Evolutionary conservation across 805 yeast species (phyloP).

Genomic region (Priceomyces medius): DNA sequence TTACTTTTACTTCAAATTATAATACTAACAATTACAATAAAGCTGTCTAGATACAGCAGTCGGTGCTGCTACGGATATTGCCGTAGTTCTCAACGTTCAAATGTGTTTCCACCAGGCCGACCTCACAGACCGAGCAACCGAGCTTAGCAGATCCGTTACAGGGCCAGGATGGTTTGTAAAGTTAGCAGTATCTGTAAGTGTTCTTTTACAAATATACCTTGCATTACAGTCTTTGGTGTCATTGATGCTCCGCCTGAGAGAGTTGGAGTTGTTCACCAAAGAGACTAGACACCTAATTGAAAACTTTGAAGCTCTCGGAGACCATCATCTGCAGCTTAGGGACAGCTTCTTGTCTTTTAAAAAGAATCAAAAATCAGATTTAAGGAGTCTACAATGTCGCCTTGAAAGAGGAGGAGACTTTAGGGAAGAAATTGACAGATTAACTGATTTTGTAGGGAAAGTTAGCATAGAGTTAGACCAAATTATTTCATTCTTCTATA

Average conservation of each 20-base stretch:
- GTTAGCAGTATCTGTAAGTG: constrained; percentile 8
- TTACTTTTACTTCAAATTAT: too few relatives aligned
- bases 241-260: constrained; percentile 7
- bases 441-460: constrained; percentile 6
- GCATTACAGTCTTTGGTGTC: constrained; percentile 8
- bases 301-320: constrained; percentile 5
- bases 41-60: constrained; percentile 12
- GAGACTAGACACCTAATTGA: constrained; percentile 3
- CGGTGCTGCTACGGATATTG: constrained; percentile 16
- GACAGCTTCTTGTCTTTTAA: not conserved
- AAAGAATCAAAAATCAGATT: constrained; percentile 10
- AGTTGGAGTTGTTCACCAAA: constrained; percentile 1
- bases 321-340: constrained; percentile 2
- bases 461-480: constrained; percentile 9
- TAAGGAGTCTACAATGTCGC: constrained; percentile 13
- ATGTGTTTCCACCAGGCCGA: constrained; percentile 25
- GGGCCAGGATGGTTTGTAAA: constrained; percentile 9
- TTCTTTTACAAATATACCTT: constrained; percentile 9
- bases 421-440: constrained; percentile 11
- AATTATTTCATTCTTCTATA: constrained; percentile 10
- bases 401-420: constrained; percentile 19
- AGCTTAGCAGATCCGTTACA: constrained; percentile 2
- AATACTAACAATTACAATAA: too few relatives aligned
- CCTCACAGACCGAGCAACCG: constrained; percentile 12
- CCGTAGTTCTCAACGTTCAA: constrained; percentile 21